Conservation (phyloP, 805 yeast genomes). For the Lipomyces yamanashiensis region DNA sequence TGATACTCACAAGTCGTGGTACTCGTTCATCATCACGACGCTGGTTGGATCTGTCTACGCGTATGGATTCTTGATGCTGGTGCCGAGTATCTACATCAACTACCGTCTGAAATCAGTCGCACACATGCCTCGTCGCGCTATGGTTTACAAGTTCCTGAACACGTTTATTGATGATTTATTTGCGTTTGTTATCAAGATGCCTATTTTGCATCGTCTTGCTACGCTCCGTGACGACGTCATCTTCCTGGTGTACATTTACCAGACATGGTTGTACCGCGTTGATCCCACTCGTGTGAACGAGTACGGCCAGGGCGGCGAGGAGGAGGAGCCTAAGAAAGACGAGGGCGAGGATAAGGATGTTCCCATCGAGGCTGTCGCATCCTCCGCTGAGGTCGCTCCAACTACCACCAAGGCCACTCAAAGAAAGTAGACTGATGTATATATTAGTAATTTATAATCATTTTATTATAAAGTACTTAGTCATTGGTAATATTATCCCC, state of each 20-base stretch:
- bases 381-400: constrained; percentile 5
- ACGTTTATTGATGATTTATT: constrained; percentile 51
- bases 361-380: constrained; percentile 12
- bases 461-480: too few species aligned
- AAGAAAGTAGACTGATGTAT: background rate
- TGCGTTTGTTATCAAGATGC: constrained; percentile 52
- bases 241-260: constrained; percentile 49
- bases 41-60: constrained; percentile 52
- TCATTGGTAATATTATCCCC: too few species aligned
- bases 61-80: constrained; percentile 50
- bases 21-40: constrained; percentile 49
- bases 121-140: constrained; percentile 50
- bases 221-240: constrained; percentile 51
- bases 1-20: constrained; percentile 51
- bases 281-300: constrained; percentile 50
- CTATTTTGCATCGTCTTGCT: constrained; percentile 50
- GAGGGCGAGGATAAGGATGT: constrained; percentile 10
- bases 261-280: constrained; percentile 50
- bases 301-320: constrained; percentile 44
- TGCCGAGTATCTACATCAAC: constrained; percentile 51
- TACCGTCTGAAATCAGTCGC: constrained; percentile 52
- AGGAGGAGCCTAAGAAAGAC: constrained; percentile 7
- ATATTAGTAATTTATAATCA: too few species aligned
- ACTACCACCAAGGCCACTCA: background rate
- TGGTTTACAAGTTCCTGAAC: constrained; percentile 51